Conservation (phyloP, 2,329 filamentous ascomycete species). For the Polychaeton citri region DNA sequence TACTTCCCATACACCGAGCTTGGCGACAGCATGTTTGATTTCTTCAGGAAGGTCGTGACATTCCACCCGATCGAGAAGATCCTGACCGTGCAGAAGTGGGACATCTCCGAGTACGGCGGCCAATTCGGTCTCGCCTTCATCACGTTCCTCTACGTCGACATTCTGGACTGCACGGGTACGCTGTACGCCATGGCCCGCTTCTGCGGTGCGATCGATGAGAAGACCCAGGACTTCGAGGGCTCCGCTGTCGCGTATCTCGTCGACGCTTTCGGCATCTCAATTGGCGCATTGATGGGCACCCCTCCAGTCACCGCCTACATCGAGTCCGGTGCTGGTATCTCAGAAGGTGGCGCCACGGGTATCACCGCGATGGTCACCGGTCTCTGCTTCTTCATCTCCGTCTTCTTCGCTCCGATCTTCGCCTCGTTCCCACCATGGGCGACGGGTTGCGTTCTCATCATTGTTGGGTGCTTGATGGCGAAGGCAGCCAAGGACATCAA, state of each 20-base stretch:
- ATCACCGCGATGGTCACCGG: conserved; percentile 70
- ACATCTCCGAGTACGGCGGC: conserved; percentile 52
- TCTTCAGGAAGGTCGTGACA: conserved; percentile 77
- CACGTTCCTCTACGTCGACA: conserved; percentile 84
- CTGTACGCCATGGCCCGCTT: conserved; percentile 84
- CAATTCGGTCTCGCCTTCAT: conserved; percentile 75
- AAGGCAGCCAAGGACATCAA: conserved; percentile 70
- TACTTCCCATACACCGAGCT: conserved; percentile 63
- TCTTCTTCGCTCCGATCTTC: conserved; percentile 86
- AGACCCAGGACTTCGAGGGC: conserved; percentile 77
- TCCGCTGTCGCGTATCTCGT: conserved; percentile 73
- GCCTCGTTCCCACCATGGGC: conserved; percentile 83
- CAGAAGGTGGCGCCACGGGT: conserved; percentile 73
- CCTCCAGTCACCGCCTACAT: conserved; percentile 79
- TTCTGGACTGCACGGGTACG: conserved; percentile 75
- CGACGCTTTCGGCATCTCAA: conserved; percentile 68
- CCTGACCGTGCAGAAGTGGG: conserved; percentile 61
- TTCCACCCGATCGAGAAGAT: conserved; percentile 65
- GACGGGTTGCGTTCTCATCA: conserved; percentile 73
- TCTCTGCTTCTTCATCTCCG: conserved; percentile 70
- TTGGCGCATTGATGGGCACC: conserved; percentile 63
- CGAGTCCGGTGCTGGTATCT: conserved; percentile 81
- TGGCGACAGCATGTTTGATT: conserved; percentile 62
- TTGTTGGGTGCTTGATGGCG: conserved; percentile 82
- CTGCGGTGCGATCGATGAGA: conserved; percentile 64